Conservation (phyloP, 352 stramenopile genomes). For the Pythium insidiosum region DNA sequence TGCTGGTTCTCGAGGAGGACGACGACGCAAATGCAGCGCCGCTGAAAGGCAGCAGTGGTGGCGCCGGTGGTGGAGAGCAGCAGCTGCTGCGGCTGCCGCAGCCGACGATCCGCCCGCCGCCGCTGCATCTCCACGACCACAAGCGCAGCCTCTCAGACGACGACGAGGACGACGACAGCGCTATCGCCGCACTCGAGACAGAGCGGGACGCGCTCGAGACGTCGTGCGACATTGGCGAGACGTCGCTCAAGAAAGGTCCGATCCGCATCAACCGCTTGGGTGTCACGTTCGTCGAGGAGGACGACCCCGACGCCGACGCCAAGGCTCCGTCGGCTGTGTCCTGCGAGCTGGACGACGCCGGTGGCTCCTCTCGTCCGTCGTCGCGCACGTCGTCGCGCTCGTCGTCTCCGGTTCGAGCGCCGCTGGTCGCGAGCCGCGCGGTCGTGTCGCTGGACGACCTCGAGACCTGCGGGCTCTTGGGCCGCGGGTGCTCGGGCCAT, state of each 20-base stretch:
- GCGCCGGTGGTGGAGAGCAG: conserved; percentile 1
- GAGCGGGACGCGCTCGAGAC: conserved; percentile 41
- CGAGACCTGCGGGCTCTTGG: conserved; percentile 38
- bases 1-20: too few relatives aligned
- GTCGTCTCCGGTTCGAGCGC: too few relatives aligned
- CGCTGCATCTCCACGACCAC: conserved; percentile 2
- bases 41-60: conserved; percentile 2
- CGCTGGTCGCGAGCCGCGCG: too few relatives aligned
- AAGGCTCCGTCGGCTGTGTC: conserved; percentile 1
- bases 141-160: conserved; percentile 4
- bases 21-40: conserved; percentile 19
- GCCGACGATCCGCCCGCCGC: conserved; percentile 4
- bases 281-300: conserved; percentile 36
- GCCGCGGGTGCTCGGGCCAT: conserved; percentile 52
- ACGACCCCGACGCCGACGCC: conserved; percentile 14
- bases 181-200: too few relatives aligned
- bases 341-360: too few relatives aligned
- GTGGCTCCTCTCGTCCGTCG: conserved; percentile 2
- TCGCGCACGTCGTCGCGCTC: neutral
- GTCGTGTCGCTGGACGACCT: conserved; percentile 45
- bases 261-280: conserved; percentile 59
- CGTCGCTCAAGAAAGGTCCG: conserved; percentile 49
- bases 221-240: conserved; percentile 72
- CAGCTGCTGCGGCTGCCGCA: conserved; percentile 6
- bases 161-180: conserved; percentile 18